These are phyloP conservation scores for Tylopilus balloui DNA, from an alignment of 768 basidiomycete species.

Conservation along the genomic window DNA sequence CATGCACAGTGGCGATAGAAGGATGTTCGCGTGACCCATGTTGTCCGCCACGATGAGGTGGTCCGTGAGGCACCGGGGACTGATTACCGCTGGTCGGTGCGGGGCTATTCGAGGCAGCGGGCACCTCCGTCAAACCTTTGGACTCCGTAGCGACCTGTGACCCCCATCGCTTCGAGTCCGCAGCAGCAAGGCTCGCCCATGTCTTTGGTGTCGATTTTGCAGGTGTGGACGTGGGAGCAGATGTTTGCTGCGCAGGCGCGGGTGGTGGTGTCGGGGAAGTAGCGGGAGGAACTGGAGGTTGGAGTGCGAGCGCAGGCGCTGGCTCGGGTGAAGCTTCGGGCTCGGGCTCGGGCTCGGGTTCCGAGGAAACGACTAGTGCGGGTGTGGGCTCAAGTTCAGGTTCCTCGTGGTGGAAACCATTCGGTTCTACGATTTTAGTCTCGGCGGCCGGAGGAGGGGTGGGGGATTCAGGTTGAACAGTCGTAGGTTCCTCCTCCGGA, in stretches of 20 bases:
- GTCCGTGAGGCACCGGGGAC: constrained; percentile 30
- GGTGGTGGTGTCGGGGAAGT: constrained; percentile 30
- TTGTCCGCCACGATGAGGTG: constrained; percentile 31
- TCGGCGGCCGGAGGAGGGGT: constrained; percentile 36
- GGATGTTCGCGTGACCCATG: constrained; percentile 42
- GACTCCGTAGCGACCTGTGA: constrained; percentile 72
- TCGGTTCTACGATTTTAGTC: constrained; percentile 38
- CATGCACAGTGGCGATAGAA: constrained; percentile 50
- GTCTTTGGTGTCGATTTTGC: constrained; percentile 59
- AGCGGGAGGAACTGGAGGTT: constrained; percentile 7
- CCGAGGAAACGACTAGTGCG: constrained; percentile 20
- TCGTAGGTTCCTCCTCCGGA: constrained; percentile 38
- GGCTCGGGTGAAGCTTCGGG: constrained; percentile 23
- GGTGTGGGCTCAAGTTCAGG: constrained; percentile 30
- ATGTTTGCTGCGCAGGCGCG: constrained; percentile 26
- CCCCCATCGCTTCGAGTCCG: constrained; percentile 82
- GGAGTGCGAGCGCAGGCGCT: constrained; percentile 22
- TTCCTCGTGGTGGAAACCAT: constrained; percentile 37
- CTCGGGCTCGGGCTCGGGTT: constrained; percentile 26
- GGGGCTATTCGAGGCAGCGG: constrained; percentile 35
- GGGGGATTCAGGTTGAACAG: constrained; percentile 33
- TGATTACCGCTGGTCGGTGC: constrained; percentile 40
- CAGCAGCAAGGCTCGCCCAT: constrained; percentile 90
- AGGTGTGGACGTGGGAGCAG: constrained; percentile 32
- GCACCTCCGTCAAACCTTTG: constrained; percentile 69